Conservation (phyloP, 2,329 filamentous ascomycete species). For the Nothophoma quercina region DNA sequence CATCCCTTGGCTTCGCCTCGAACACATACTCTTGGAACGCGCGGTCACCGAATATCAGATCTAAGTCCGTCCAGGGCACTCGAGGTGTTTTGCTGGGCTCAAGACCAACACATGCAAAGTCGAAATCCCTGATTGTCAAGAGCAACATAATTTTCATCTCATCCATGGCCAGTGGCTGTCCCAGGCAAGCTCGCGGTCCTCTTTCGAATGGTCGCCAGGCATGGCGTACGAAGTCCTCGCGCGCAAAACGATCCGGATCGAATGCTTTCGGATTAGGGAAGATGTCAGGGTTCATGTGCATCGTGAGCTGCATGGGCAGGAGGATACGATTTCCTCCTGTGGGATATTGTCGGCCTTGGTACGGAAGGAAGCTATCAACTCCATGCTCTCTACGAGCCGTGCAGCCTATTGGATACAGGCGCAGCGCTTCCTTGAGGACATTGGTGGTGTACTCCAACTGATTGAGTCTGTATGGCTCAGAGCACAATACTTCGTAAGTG, state of each 20-base stretch:
- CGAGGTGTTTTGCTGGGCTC: slow-evolving; percentile 37
- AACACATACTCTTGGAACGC: slow-evolving; percentile 43
- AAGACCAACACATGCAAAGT: slow-evolving; percentile 50
- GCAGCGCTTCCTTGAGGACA: slow-evolving; percentile 62
- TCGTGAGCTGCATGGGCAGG: slow-evolving; percentile 49
- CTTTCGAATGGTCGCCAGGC: slow-evolving; percentile 65
- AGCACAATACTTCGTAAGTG: slow-evolving; percentile 50
- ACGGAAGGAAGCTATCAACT: slow-evolving; percentile 42
- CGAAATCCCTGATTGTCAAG: slow-evolving; percentile 59
- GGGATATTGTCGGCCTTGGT: slow-evolving; percentile 53
- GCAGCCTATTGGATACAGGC: slow-evolving; percentile 60
- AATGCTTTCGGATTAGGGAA: slow-evolving; percentile 39
- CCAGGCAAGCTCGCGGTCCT: slow-evolving; percentile 65
- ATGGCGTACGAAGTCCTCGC: slow-evolving; percentile 52
- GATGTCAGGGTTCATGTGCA: slow-evolving; percentile 41
- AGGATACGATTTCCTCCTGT: too few species aligned
- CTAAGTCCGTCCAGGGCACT: slow-evolving; percentile 37
- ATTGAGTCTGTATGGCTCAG: slow-evolving; percentile 58
- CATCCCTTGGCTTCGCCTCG: slow-evolving; percentile 43
- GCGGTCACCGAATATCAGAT: slow-evolving; percentile 40
- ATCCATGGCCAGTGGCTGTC: slow-evolving; percentile 62
- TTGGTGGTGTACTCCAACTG: slow-evolving; percentile 61
- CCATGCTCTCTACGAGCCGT: slow-evolving; percentile 53
- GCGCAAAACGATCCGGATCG: slow-evolving; percentile 49
- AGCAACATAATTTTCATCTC: slow-evolving; percentile 61